Evolutionary conservation across 2,329 filamentous ascomycete genomes (phyloP).

Genomic region (Colletotrichum coccodes): DNA sequence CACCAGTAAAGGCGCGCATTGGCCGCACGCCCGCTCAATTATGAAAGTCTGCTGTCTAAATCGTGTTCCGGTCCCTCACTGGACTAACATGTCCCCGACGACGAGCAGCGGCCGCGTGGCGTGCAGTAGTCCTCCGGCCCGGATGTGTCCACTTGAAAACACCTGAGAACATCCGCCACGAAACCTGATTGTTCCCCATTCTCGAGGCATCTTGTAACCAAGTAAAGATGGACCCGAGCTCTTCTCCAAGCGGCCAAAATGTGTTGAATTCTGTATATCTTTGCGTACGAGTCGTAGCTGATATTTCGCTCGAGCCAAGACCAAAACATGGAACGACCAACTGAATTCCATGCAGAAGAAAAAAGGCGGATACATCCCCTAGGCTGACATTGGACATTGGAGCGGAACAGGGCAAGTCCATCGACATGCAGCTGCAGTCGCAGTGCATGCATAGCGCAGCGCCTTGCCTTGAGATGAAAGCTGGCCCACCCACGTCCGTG

Average conservation of each 20-base stretch:
- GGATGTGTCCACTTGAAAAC: too few species aligned
- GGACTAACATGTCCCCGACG: not conserved
- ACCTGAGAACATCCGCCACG: not conserved
- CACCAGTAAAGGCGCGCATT: not conserved
- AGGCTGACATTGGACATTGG: not conserved
- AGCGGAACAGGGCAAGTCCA: not conserved
- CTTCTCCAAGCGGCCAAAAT: not conserved
- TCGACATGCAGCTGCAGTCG: conserved; percentile 4
- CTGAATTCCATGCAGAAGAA: not conserved
- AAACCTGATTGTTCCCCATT: not conserved
- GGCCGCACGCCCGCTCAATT: not conserved
- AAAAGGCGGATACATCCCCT: not conserved
- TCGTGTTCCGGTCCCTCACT: not conserved
- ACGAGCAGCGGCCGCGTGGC: not conserved
- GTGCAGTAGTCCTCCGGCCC: not conserved
- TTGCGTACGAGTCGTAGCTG: conserved; percentile 5
- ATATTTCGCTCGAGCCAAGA: not conserved
- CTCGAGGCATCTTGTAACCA: not conserved
- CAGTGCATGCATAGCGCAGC: not conserved
- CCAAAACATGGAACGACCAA: not conserved
- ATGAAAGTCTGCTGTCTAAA: too few species aligned
- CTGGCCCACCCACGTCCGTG: not conserved
- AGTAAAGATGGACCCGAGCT: not conserved
- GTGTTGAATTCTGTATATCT: not conserved
- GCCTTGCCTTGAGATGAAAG: not conserved